Conservation (phyloP, 1,284 basidiomycete species). For the Termitomyces sp. region DNA sequence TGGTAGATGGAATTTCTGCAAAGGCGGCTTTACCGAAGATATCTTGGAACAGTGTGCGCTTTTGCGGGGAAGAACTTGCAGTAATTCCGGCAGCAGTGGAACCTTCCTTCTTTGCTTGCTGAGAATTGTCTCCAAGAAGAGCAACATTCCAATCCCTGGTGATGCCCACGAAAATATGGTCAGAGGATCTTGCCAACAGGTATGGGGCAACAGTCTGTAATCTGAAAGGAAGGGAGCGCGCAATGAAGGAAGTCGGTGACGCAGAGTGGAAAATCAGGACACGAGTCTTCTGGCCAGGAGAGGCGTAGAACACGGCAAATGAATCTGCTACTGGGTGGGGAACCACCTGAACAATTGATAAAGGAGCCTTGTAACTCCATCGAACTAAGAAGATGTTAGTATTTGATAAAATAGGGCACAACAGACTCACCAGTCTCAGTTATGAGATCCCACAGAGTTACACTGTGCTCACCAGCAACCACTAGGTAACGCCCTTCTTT, state of each 20-base stretch:
- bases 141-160: constrained; percentile 61
- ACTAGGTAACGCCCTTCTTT: constrained; percentile 58
- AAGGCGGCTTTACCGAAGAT: constrained; percentile 75
- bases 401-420: background rate
- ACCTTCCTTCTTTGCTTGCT: constrained; percentile 36
- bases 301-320: constrained; percentile 51
- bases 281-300: constrained; percentile 30
- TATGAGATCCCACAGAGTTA: constrained; percentile 82
- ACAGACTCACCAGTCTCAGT: constrained; percentile 54
- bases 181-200: constrained; percentile 27
- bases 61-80: constrained; percentile 27
- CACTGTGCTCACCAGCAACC: constrained; percentile 43
- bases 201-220: constrained; percentile 50
- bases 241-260: constrained; percentile 38
- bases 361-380: constrained; percentile 47
- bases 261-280: constrained; percentile 45
- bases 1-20: constrained; percentile 23
- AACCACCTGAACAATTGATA: constrained; percentile 40
- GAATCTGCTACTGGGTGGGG: constrained; percentile 52
- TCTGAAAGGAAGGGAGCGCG: constrained; percentile 52
- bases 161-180: constrained; percentile 61
- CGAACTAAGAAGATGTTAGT: constrained; percentile 35
- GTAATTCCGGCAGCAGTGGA: constrained; percentile 40
- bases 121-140: constrained; percentile 54
- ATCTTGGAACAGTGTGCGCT: constrained; percentile 74